Evolutionary conservation across 208 protist species (phyloP), one percentile per base, ranked within the genome.

Genomic region (Leptomonas pyrrhocoris): DNA sequence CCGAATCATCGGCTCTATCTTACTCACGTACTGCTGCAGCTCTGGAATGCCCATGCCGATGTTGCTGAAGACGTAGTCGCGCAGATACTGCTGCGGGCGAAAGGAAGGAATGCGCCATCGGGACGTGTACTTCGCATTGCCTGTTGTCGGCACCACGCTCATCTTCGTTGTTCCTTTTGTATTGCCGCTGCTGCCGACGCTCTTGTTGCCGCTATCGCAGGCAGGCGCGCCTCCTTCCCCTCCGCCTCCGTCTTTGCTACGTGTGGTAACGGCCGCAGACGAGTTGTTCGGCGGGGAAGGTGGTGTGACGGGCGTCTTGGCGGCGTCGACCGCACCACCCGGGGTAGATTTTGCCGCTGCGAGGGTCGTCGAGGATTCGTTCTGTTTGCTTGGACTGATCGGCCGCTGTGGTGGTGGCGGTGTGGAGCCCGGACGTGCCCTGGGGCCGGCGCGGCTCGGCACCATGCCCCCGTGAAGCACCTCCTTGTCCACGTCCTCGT

Each of bases 11-110:
- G 91, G 89, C 73, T 96, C 93, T 50, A 97, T 68, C 64, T 90
- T 93, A 34, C 73, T 85, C 45, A 97, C 67, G 71, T 95, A 95
- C 59, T 96, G 85, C 78, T 95, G 89, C 57, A 96, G 76, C 79
- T 96, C 89, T 15, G 89, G 90, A 8, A 95, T 80, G 46, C 87
- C 84, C 50, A 95, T 81, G 28, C 85, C 85, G 2, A 85, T 79
- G 3, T 83, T 79, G 38, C 82, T 81, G 21, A 91, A 77, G 25
- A 97, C 31, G 66, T 94, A 85, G n/a, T 75, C 86, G 54, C 92
- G 85, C 64, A 94, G 55, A 70, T 93, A 94, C 53, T 90, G 81
- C 65, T 92, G 85, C 13, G 88, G 81, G 5, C 83, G 88, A 59
- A 96, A 80, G 28, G 84, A 86, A 12, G 88, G 82, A 31, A 93